phyloP scores from a whole-genome alignment of 1,284 basidiomycete species.

The Trametes polyzona region DNA sequence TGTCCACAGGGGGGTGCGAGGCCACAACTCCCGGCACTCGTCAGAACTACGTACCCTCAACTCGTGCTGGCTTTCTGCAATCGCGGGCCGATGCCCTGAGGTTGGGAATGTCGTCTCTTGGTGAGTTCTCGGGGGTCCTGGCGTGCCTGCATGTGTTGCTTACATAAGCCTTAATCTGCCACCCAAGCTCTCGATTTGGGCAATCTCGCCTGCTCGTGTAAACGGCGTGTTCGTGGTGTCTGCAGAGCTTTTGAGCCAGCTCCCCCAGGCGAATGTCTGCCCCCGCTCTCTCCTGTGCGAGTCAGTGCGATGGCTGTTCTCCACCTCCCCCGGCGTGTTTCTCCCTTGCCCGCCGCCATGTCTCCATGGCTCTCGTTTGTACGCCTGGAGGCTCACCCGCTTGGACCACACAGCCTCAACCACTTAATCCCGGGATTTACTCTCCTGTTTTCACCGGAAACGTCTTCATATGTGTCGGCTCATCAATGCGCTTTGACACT shows the following conservation, averaged over 20 bases:
- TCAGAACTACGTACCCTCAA: no score
- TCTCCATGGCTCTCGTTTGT: constrained; percentile 21
- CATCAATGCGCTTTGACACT: constrained; percentile 25
- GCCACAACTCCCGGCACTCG: not conserved
- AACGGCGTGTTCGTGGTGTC: constrained; percentile 37
- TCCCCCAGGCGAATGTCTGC: constrained; percentile 31
- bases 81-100: no score
- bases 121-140: not conserved
- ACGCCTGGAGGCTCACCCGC: constrained; percentile 13
- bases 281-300: constrained; percentile 31
- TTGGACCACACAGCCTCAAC: constrained; percentile 24
- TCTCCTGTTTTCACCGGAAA: constrained; percentile 26
- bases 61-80: no score
- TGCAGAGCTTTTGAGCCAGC: constrained; percentile 36
- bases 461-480: constrained; percentile 21
- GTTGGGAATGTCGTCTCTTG: not conserved
- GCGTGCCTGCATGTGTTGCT: constrained; percentile 6
- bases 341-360: constrained; percentile 26
- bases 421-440: constrained; percentile 29
- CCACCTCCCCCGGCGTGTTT: constrained; percentile 20
- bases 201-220: constrained; percentile 30
- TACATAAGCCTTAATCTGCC: constrained; percentile 14
- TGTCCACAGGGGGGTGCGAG: not conserved
- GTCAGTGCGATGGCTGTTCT: constrained; percentile 29
- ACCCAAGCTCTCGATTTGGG: constrained; percentile 11